Evolutionary conservation across 768 basidiomycete species (phyloP).

Genomic region (Mycena albidolilacea): DNA sequence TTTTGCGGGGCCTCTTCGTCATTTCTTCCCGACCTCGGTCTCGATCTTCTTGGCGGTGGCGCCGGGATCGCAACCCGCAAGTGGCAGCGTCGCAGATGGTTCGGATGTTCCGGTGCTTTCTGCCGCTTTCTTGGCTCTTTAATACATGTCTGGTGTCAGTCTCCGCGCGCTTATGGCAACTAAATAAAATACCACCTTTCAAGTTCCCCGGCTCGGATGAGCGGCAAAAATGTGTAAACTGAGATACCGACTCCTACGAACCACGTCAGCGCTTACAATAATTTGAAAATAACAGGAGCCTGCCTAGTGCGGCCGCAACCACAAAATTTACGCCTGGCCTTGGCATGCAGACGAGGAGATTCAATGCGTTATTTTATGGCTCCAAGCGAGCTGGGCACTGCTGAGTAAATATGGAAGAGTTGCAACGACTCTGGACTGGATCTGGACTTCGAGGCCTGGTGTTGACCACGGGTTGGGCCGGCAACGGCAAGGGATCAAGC

Average conservation of each 20-base stretch:
- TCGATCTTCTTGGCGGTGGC: background rate
- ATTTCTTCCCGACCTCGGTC: slow-evolving; percentile 18
- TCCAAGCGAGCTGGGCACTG: too few species aligned
- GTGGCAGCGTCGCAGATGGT: background rate
- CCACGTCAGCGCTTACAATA: background rate
- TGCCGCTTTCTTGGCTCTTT: slow-evolving; percentile 12
- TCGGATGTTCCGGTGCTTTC: background rate
- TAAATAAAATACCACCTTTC: slow-evolving; percentile 22
- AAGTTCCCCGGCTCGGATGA: slow-evolving; percentile 28
- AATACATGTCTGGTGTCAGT: slow-evolving; percentile 2
- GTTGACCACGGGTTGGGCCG: background rate
- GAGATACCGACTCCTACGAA: slow-evolving; percentile 31
- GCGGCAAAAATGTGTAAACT: slow-evolving; percentile 35
- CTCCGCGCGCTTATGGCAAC: slow-evolving; percentile 10
- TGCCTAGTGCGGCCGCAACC: slow-evolving; percentile 73
- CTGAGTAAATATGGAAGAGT: background rate
- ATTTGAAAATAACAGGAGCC: background rate
- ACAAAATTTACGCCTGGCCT: slow-evolving; percentile 59
- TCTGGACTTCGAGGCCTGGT: background rate
- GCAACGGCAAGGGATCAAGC: slow-evolving; percentile 17
- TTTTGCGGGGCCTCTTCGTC: slow-evolving; percentile 12
- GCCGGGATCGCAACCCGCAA: background rate
- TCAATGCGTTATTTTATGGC: background rate
- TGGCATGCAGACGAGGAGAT: slow-evolving; percentile 15
- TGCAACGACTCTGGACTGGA: background rate